Evolutionary conservation across 768 basidiomycete genomes (phyloP).

Genomic region (Auriculariales sp.): DNA sequence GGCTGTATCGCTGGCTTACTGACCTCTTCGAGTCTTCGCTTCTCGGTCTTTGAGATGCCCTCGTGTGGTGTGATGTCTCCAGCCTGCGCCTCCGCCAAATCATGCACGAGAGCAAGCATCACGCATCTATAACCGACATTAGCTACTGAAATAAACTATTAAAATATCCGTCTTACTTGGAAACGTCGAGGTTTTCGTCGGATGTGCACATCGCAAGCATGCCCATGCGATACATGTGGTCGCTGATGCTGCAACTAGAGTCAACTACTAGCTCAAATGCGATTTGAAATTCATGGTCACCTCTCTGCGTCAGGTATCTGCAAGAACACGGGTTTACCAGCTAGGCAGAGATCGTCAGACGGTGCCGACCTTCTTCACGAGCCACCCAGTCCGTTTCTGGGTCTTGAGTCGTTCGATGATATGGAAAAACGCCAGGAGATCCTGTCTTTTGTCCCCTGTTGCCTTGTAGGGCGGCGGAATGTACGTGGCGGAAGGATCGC

Average conservation of each 20-base stretch:
- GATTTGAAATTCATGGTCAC: no score
- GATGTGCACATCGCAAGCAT: constrained; percentile 82
- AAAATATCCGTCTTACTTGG: constrained; percentile 36
- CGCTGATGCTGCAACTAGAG: constrained; percentile 55
- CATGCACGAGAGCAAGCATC: constrained; percentile 86
- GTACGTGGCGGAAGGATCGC: background rate
- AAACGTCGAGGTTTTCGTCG: constrained; percentile 51
- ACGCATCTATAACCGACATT: constrained; percentile 38
- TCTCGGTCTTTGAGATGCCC: constrained; percentile 69
- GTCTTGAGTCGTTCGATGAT: constrained; percentile 85
- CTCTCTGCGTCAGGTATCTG: constrained; percentile 80
- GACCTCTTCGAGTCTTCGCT: constrained; percentile 60
- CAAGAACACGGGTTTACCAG: no score
- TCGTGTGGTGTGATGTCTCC: constrained; percentile 91
- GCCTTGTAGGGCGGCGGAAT: constrained; percentile 1
- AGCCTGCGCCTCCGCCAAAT: constrained; percentile 93
- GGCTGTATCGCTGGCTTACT: constrained; percentile 77
- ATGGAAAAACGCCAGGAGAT: constrained; percentile 87
- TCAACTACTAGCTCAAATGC: no score
- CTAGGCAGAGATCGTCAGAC: background rate
- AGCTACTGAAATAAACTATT: background rate
- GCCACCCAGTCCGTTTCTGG: constrained; percentile 93
- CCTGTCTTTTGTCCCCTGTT: constrained; percentile 33
- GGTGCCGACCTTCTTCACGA: constrained; percentile 50
- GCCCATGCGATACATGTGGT: constrained; percentile 97